These are phyloP conservation scores for Lasiosphaeriaceae sp. DNA, from an alignment of 495 filamentous ascomycete genomes.

Conservation along the genomic window DNA sequence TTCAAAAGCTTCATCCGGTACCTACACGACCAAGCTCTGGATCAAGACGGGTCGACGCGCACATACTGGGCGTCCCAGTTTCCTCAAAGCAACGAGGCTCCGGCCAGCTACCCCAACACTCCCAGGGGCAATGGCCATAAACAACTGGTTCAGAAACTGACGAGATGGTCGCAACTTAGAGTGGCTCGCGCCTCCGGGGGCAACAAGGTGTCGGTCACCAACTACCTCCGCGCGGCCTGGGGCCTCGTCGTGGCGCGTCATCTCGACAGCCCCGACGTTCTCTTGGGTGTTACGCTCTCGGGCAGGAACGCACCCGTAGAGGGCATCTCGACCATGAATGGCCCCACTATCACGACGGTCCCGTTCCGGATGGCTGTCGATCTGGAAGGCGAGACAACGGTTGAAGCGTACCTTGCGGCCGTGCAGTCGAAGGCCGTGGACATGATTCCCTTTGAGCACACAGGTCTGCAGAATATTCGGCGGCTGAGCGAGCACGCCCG, in stretches of 20 bases:
- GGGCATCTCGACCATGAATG: slow-evolving; percentile 44
- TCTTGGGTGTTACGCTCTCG: slow-evolving; percentile 53
- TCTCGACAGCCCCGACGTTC: slow-evolving; percentile 30
- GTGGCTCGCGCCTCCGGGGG: slow-evolving; percentile 10
- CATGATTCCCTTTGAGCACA: slow-evolving; percentile 53
- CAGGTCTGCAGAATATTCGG: slow-evolving; percentile 59
- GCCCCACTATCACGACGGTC: slow-evolving; percentile 56
- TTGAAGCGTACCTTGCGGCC: slow-evolving; percentile 31
- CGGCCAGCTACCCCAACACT: not conserved
- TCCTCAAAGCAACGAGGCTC: slow-evolving; percentile 19
- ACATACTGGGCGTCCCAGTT: slow-evolving; percentile 11
- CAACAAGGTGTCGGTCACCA: slow-evolving; percentile 23
- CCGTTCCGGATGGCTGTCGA: slow-evolving; percentile 49
- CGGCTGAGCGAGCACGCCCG: slow-evolving; percentile 48
- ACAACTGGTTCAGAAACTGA: no score
- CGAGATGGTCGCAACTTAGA: no score
- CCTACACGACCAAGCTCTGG: no score
- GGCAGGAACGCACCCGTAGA: slow-evolving; percentile 44
- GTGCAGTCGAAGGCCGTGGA: slow-evolving; percentile 48
- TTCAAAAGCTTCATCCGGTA: no score
- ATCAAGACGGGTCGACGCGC: no score
- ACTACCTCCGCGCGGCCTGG: slow-evolving; percentile 38
- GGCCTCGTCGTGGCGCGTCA: slow-evolving; percentile 30
- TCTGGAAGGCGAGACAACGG: slow-evolving; percentile 4
- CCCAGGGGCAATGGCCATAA: no score